These are phyloP conservation scores for Cryphonectria japonica DNA, from an alignment of 2,329 filamentous ascomycete species.

Conservation along the genomic window DNA sequence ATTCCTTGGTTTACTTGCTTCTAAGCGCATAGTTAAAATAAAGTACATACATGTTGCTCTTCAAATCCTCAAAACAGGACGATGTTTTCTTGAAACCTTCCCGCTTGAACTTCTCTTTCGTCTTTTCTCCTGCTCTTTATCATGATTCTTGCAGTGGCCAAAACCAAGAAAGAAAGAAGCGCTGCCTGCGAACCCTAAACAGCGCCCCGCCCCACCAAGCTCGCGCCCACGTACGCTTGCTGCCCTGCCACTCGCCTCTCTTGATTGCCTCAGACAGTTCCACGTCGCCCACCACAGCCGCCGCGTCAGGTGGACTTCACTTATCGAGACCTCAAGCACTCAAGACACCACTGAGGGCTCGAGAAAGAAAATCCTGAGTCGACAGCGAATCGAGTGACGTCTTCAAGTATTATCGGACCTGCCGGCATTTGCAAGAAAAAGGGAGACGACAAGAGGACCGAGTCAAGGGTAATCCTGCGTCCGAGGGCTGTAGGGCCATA, in stretches of 20 bases:
- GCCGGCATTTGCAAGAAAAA: conserved; percentile 8
- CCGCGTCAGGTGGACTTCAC: background rate
- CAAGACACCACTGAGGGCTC: background rate
- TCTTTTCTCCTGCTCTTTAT: background rate
- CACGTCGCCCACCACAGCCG: conserved; percentile 8
- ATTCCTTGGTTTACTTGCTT: background rate
- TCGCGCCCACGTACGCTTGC: background rate
- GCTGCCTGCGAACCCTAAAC: background rate
- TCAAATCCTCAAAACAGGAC: background rate
- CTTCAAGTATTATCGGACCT: conserved; percentile 4
- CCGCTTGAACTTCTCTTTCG: background rate
- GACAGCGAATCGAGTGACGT: conserved; percentile 1
- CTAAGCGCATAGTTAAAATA: background rate
- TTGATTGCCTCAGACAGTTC: conserved; percentile 8
- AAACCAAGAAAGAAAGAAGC: background rate
- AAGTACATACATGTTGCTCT: background rate
- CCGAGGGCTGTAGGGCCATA: conserved; percentile 8
- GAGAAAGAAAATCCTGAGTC: background rate
- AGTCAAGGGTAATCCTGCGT: conserved; percentile 14
- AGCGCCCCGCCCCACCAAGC: background rate
- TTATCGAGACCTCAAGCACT: background rate
- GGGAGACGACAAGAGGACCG: conserved; percentile 1
- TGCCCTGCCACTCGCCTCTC: background rate
- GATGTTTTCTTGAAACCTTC: background rate
- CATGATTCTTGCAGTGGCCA: background rate